Base-by-base conservation (phyloP, 129 eudicot genomes). In the Heracleum sosnowskyi region DNA sequence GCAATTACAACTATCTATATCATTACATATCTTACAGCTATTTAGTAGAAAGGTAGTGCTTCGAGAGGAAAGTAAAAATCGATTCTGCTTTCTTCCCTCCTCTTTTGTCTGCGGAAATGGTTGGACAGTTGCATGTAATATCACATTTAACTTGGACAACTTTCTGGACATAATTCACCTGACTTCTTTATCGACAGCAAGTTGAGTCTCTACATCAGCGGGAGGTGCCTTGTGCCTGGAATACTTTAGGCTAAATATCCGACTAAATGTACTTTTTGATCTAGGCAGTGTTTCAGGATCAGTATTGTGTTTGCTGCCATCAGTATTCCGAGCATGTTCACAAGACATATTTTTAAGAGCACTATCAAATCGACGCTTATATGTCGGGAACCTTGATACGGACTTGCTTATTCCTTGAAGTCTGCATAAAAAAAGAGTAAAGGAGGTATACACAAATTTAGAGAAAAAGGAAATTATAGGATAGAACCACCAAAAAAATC, bases 381-480 rank as follows among this genome's bases (percentile, higher is more conserved):
- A 91, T 44, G 98, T 94, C 1, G 97, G 98, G 79, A 86, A 94
- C 79, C 97, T 94, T 13, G 97, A 89, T 80, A 94, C 83, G 28
- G 93, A 91, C 69, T 88, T 91, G 22, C 92, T 94, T 78, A 94
- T 94, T 51, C 98, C 98, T 82, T 82, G 93, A 72, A 93, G 93
- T 45, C 97, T 93, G 75, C 77, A 81, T 16, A 24, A 70, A 49
- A 49, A 49, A 7, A 66, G 28, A 76, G 41, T 39, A 75, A 39
- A 70, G 53, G 45, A 41, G 15, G 26, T 60, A 79, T 35, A 66
- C 66, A 82, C 35, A 44, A 78, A 77, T 36, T 46, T n/a, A 16
- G 36, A 55, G 45, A 41, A 76, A 73, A 41, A 41, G 11, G 5
- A 39, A 72, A 40, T 72, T 34, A 24, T 72, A 39, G 24, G n/a